A percentile compares a stretch with the other conserved stretches of the same genome.
Conservation (phyloP, 192 early-diverging fungal genomes). For the Linderina pennispora region DNA sequence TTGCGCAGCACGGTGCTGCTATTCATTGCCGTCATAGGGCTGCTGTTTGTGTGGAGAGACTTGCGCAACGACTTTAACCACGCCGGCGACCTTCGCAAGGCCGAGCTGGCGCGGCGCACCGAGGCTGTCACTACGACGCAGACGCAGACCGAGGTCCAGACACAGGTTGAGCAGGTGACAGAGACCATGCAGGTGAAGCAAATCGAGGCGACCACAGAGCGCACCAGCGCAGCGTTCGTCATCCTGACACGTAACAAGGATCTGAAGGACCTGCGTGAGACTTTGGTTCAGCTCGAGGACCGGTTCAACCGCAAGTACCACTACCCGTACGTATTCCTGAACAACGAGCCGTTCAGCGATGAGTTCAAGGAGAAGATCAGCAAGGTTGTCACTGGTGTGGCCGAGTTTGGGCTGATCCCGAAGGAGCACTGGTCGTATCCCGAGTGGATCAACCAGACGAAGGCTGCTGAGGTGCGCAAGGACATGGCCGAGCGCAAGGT, state of each 20-base stretch:
- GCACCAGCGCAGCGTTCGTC: background rate
- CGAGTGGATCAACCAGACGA: constrained; percentile 46
- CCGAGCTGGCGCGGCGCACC: constrained; percentile 21
- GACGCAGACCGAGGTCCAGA: constrained; percentile 10
- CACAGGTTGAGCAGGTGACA: constrained; percentile 8
- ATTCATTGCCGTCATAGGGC: constrained; percentile 19
- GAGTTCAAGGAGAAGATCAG: constrained; percentile 41
- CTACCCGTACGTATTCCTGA: constrained; percentile 62
- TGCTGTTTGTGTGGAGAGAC: constrained; percentile 25
- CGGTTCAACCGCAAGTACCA: constrained; percentile 50
- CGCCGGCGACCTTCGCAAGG: constrained; percentile 27
- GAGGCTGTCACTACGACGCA: constrained; percentile 17
- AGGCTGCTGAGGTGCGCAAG: background rate
- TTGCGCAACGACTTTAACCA: constrained; percentile 36
- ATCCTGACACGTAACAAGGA: background rate
- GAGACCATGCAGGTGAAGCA: background rate
- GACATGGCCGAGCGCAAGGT: constrained; percentile 13
- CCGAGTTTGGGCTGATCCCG: constrained; percentile 49
- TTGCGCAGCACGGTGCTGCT: constrained; percentile 22
- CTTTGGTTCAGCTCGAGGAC: constrained; percentile 57
- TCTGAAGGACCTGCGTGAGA: constrained; percentile 23
- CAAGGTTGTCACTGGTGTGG: background rate
- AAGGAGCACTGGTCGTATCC: constrained; percentile 65
- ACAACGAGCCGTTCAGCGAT: constrained; percentile 49
- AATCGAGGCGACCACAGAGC: background rate